Percentiles rank a stretch among this genome's conserved stretches.
Evolutionary conservation across 2,329 filamentous ascomycete genomes (phyloP).

Genomic region (Emydomyces testavorans): DNA sequence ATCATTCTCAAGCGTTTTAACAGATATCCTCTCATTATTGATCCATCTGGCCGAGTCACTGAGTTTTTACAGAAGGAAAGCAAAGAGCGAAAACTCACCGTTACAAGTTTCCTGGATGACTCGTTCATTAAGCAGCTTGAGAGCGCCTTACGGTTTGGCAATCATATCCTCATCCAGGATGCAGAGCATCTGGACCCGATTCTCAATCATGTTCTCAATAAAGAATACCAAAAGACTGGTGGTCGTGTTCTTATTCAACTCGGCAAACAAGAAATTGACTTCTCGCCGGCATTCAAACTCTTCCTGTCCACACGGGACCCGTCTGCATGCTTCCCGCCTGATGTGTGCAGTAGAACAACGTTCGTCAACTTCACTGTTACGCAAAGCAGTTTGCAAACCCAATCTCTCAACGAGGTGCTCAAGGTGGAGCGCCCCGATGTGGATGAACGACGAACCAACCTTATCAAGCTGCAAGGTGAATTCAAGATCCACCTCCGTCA

Average conservation of each 20-base stretch:
- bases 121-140: conserved; percentile 97
- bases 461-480: conserved; percentile 97
- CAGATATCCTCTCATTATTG: conserved; percentile 93
- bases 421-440: conserved; percentile 97
- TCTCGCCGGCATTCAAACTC: conserved; percentile 89
- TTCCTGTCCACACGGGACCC: conserved; percentile 94
- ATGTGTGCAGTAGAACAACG: conserved; percentile 95
- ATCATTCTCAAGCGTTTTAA: conserved; percentile 98
- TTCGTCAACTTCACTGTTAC: conserved; percentile 99
- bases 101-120: conserved; percentile 96
- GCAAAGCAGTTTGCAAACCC: conserved; percentile 94
- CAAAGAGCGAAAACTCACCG: conserved; percentile 83
- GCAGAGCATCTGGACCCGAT: conserved; percentile 95
- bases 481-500: conserved; percentile 97
- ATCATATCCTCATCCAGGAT: conserved; percentile 96
- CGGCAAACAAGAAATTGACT: conserved; percentile 97
- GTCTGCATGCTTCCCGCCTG: conserved; percentile 86
- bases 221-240: conserved; percentile 97
- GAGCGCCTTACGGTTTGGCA: conserved; percentile 92
- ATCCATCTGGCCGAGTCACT: conserved; percentile 85
- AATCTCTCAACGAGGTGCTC: conserved; percentile 92
- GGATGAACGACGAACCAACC: conserved; percentile 87
- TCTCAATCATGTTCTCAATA: conserved; percentile 96
- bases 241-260: conserved; percentile 96
- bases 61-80: conserved; percentile 93